phyloP scores from a whole-genome alignment of 73 alveolate genomes.

The Paramecium pentaurelia region DNA sequence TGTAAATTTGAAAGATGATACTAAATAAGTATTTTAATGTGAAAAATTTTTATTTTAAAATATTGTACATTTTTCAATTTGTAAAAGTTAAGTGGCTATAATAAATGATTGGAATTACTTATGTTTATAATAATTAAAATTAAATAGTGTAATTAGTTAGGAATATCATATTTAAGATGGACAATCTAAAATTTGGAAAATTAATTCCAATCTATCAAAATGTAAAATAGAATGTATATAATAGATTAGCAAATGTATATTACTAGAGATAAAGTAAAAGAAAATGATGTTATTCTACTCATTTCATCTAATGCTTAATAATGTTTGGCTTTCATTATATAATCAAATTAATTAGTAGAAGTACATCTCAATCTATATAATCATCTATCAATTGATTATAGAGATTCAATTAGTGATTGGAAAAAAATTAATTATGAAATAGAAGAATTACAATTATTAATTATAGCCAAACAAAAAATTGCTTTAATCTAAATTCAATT shows the following conservation, averaged over 20 bases:
- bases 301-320: neutral
- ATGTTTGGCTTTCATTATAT: neutral
- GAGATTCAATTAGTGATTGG: neutral
- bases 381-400: neutral
- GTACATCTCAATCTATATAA: neutral
- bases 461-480: neutral
- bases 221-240: neutral
- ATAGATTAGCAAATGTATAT: neutral
- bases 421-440: neutral
- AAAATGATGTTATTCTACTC: neutral
- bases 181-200: neutral
- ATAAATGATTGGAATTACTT: slow-evolving; percentile 46
- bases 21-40: neutral
- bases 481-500: neutral
- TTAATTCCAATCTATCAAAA: neutral
- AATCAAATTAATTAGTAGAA: neutral
- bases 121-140: neutral
- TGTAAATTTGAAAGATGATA: neutral
- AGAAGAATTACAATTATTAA: neutral
- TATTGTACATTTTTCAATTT: neutral
- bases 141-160: neutral
- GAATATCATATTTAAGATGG: neutral
- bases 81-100: neutral
- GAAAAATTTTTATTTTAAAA: neutral
- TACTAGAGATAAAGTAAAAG: neutral